Percentiles rank a stretch among this genome's conserved stretches.
Conservation (phyloP, 139 green algal species). For the Chlorella sp. region DNA sequence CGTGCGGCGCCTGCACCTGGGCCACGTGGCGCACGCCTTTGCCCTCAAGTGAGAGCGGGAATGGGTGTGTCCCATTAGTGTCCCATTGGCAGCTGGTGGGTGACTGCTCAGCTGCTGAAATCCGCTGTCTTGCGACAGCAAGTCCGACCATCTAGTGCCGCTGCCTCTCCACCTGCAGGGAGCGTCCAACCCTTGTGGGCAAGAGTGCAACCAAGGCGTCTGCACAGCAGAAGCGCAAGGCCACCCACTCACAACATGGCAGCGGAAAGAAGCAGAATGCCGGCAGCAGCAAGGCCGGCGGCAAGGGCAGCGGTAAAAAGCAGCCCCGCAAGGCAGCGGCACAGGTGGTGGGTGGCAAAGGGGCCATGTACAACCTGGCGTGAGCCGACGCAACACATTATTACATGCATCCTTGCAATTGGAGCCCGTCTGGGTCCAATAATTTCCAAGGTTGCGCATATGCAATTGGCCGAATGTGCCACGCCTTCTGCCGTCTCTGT, state of each 20-base stretch:
- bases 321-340: background rate
- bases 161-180: too few species aligned
- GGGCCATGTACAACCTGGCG: conserved; percentile 30
- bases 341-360: background rate
- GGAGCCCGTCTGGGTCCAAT: too few species aligned
- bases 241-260: conserved; percentile 21
- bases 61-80: too few species aligned
- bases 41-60: conserved; percentile 69
- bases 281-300: background rate
- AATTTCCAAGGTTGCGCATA: too few species aligned
- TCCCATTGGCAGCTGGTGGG: too few species aligned
- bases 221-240: conserved; percentile 63
- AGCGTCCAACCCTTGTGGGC: conserved; percentile 61
- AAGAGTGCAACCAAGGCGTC: conserved; percentile 48
- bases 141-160: too few species aligned
- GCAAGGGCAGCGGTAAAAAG: conserved; percentile 9
- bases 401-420: too few species aligned
- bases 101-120: too few species aligned
- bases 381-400: too few species aligned
- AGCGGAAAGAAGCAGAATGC: background rate
- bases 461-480: too few species aligned
- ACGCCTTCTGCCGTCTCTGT: too few species aligned
- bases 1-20: conserved; percentile 90
- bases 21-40: conserved; percentile 93
- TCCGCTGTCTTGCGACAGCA: too few species aligned